Evolutionary conservation across 1,284 basidiomycete species (phyloP), one percentile per base, ranked within the genome.

Genomic region (Retiboletus flavoniger): DNA sequence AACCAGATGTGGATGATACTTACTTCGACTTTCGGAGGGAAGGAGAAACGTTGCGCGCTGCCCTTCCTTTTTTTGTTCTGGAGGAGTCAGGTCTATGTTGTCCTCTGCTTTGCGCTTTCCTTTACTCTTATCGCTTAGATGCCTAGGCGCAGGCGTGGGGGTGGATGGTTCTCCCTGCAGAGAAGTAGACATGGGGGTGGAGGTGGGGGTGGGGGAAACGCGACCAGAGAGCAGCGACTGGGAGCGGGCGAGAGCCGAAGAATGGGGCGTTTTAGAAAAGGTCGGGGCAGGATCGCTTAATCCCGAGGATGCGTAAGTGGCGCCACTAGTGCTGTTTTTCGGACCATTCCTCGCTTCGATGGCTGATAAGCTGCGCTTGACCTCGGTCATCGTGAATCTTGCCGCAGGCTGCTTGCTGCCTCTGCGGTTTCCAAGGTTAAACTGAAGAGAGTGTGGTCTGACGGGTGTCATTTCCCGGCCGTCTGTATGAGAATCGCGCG

Each of bases 71-170:
- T 72, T 78, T 55, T 69, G 72, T 55, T 80, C 78, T n/a, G 78
- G 78, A 24, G 78, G 77, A 6, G 78, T 80, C 32, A 72, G 50
- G 48, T 78, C 77, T 21, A 78, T 57, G 38, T 80, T 67, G 28
- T 81, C 78, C 43, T 80, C 78, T 28, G 78, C 79, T 62, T 80
- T 80, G 45, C 78, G 72, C 59, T 80, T 80, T n/a, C 78, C 78
- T 63, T 73, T 77, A 13, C 65, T 64, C 59, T 72, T 72, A 36
- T 74, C 71, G 48, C 70, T 71, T 3, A 43, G 38, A 17, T 70
- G 61, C 59, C 69, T 69, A 56, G 68, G 39, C 54, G 59, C 63
- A 60, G 70, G 68, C 56, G 70, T 67, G 44, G 69, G 67, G 48
- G 69, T 70, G 40, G 68, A 61, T 14, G 68, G 70, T 43, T 63